Conservation (phyloP, 2,329 filamentous ascomycete species). For the Diaporthe citrichinensis region DNA sequence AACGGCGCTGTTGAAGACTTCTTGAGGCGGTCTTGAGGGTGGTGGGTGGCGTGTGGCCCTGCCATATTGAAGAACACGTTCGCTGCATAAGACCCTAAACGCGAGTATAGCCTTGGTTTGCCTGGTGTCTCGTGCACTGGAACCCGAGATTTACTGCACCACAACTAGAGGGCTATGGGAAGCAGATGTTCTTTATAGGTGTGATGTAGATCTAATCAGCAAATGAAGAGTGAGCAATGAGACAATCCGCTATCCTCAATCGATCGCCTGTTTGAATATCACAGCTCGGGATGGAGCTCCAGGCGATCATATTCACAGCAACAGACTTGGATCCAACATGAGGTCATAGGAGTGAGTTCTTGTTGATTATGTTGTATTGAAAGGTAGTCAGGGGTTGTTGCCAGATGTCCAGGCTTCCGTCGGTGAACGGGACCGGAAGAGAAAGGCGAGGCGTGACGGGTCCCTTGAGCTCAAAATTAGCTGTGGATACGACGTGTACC, state of each 20-base stretch:
- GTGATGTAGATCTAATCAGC: neutral
- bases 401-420: neutral
- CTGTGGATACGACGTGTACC: neutral
- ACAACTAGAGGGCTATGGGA: neutral
- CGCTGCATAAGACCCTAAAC: neutral
- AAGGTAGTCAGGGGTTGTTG: neutral
- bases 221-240: neutral
- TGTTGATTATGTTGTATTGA: neutral
- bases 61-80: neutral
- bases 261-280: too few relatives aligned
- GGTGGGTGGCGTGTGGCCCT: neutral
- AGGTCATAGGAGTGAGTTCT: neutral
- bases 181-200: too few relatives aligned
- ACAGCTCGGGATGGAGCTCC: too few relatives aligned
- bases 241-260: too few relatives aligned
- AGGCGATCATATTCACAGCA: neutral
- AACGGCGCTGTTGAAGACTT: constrained; percentile 51
- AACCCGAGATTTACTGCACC: neutral
- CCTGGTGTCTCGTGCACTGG: neutral
- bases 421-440: neutral
- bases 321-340: too few relatives aligned
- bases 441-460: neutral
- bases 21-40: neutral
- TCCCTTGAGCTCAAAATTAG: neutral
- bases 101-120: too few relatives aligned